Evolutionary conservation across 2,329 filamentous ascomycete species (phyloP).

Genomic region (Paradendryphiella salina): DNA sequence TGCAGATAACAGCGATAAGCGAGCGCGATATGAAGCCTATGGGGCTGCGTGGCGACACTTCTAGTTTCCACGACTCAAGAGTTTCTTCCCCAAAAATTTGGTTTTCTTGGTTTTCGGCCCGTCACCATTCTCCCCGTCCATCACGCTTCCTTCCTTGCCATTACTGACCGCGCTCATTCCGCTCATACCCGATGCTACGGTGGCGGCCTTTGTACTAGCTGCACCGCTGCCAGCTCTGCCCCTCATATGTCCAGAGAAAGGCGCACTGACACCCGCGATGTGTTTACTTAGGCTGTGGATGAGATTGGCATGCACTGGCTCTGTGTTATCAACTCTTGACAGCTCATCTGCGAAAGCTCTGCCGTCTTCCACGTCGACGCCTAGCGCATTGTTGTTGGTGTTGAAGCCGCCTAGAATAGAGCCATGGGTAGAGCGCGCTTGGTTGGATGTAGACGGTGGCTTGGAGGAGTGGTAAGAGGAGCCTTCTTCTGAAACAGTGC

Average conservation of each 20-base stretch:
- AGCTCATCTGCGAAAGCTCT: conserved; percentile 45
- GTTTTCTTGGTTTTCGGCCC: conserved; percentile 21
- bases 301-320: conserved; percentile 41
- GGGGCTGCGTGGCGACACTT: background rate
- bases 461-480: conserved; percentile 22
- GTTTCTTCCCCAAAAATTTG: conserved; percentile 21
- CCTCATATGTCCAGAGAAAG: conserved; percentile 28
- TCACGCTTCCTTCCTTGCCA: background rate
- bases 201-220: conserved; percentile 20
- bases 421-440: conserved; percentile 28
- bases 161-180: conserved; percentile 2
- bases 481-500: conserved; percentile 35
- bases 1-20: no score
- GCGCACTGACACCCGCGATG: conserved; percentile 35
- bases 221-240: conserved; percentile 16
- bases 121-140: conserved; percentile 3
- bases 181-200: conserved; percentile 9
- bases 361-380: conserved; percentile 34
- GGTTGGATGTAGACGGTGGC: conserved; percentile 19
- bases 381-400: conserved; percentile 18
- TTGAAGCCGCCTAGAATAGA: conserved; percentile 29
- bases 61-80: conserved; percentile 17
- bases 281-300: conserved; percentile 41
- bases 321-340: conserved; percentile 41
- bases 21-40: no score